Base-by-base conservation (phyloP, 208 protist species). In the Trypanosoma theileri region DNA sequence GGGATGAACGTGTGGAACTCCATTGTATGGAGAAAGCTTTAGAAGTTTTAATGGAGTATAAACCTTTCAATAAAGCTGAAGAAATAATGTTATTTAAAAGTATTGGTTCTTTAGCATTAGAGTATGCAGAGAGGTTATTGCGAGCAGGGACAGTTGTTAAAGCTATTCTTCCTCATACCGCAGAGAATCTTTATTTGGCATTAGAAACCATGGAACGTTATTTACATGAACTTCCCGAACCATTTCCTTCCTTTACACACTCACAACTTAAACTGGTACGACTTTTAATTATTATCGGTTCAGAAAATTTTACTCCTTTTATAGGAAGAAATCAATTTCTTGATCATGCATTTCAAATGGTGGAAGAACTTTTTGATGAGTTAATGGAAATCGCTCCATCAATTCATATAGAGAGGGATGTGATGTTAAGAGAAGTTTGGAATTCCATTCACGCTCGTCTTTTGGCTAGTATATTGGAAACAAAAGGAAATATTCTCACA, bases 121-220 rank as follows among this genome's bases (percentile, higher is more conserved):
- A 59, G 26, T 59, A 59, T 31, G 10, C 26, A 13, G 54, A 59
- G 26, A 59, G 10, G 17, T 31, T 59, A 16, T 24, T 59, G 19
- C 19, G 54, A 19, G 54, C 21, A 3, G 54, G 54, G 7, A 24
- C 54, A 21, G 17, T 24, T 10, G 54, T 59, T 19, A 59, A 59
- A 19, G 1, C 28, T 19, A 31, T 59, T 21, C 26, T 59, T 10
- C 54, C 24, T 16, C 54, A 17, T 42, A 59, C 54, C 19, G 54
- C 54, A 41, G 54, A 59, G 54, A 16, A 59, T 31, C 54, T 59
- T 42, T 59, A 16, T 31, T 41, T 59, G 26, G 54, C 54, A 13
- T 42, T 24, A 11, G 54, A 59, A n/a, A n/a, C 28, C 3, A 59
- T 59, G 26, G 24, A 59, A 41, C 19, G 17, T 14, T 59, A 59